Evolutionary conservation across 805 yeast genomes (phyloP).

Genomic region (Lipomyces sp.): DNA sequence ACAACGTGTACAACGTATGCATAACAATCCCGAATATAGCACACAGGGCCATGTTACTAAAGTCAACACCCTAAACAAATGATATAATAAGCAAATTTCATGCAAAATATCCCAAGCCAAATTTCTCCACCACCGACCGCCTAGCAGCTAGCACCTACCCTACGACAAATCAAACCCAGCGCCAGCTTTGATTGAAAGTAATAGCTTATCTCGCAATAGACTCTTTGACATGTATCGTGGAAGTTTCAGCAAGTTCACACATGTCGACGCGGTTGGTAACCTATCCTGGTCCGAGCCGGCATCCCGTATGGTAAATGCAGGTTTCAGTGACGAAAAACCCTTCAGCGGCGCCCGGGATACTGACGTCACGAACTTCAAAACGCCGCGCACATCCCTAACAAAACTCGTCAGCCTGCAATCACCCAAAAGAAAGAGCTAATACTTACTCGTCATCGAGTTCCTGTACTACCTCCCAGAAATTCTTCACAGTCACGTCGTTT

Average conservation of each 20-base stretch:
- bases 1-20: too few species aligned
- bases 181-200: conserved; percentile 74
- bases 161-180: conserved; percentile 84
- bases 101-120: too few species aligned
- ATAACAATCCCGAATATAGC: too few species aligned
- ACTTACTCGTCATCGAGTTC: conserved; percentile 54
- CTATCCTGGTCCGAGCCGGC: conserved; percentile 55
- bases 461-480: conserved; percentile 72
- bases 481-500: conserved; percentile 54
- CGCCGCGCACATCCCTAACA: conserved; percentile 50
- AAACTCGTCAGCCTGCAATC: background rate
- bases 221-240: conserved; percentile 74
- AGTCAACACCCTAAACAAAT: too few species aligned
- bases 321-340: conserved; percentile 73
- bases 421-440: background rate
- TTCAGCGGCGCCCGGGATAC: conserved; percentile 87
- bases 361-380: conserved; percentile 86
- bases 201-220: conserved; percentile 56
- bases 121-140: too few species aligned
- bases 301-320: conserved; percentile 75
- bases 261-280: conserved; percentile 89
- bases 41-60: too few species aligned
- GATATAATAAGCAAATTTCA: too few species aligned
- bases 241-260: conserved; percentile 79
- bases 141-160: too few species aligned